phyloP scores from a whole-genome alignment of 2,329 filamentous ascomycete species.

The Pseudogymnoascus sp. region DNA sequence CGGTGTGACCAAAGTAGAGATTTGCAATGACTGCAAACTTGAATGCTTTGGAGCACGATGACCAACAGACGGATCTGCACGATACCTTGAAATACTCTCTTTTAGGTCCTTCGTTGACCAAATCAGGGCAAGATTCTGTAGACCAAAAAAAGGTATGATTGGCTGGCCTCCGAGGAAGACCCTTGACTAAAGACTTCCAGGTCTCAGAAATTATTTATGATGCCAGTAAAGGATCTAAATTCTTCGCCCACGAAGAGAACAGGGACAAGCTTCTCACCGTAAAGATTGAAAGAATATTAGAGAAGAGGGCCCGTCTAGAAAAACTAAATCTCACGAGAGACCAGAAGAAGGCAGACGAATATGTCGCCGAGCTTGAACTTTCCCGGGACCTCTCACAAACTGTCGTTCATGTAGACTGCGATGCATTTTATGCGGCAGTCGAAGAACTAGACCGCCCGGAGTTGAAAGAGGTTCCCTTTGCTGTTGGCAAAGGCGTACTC shows the following conservation, averaged over 20 bases:
- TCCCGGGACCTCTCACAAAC: constrained; percentile 73
- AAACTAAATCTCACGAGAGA: constrained; percentile 67
- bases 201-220: constrained; percentile 97
- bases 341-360: constrained; percentile 68
- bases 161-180: not conserved
- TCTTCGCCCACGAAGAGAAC: constrained; percentile 82
- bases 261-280: constrained; percentile 75
- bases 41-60: constrained; percentile 2
- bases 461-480: constrained; percentile 78
- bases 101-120: constrained; percentile 83
- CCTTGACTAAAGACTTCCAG: constrained; percentile 31
- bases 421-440: constrained; percentile 95
- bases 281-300: constrained; percentile 75
- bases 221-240: constrained; percentile 92
- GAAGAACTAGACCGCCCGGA: constrained; percentile 80
- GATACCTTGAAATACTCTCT: constrained; percentile 81
- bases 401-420: constrained; percentile 90
- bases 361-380: constrained; percentile 71
- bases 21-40: constrained; percentile 3
- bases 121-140: constrained; percentile 88
- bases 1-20: not conserved
- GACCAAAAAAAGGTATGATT: constrained; percentile 69
- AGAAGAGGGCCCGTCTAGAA: constrained; percentile 68
- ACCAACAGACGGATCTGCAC: constrained; percentile 29
- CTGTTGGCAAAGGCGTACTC: constrained; percentile 65